Conservation (phyloP, 2,329 filamentous ascomycete species). For the Leptoxyphium fumago region DNA sequence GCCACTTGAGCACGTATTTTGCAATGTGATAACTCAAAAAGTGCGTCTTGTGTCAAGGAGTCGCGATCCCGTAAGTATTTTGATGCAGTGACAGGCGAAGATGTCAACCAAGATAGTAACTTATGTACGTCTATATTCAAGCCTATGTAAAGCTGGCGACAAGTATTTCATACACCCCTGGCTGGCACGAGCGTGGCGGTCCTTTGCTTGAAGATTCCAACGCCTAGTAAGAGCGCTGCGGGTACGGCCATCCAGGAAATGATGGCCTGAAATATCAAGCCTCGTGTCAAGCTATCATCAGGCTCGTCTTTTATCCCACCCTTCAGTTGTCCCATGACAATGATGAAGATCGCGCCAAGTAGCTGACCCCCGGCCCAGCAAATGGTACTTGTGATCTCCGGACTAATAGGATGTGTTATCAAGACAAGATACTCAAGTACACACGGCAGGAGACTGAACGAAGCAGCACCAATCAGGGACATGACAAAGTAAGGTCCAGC, state of each 20-base stretch:
- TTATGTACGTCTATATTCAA: too few relatives aligned
- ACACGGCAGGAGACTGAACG: conserved; percentile 69
- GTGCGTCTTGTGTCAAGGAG: too few relatives aligned
- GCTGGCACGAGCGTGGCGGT: neutral
- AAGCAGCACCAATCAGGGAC: conserved; percentile 61
- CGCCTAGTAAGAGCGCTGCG: conserved; percentile 51
- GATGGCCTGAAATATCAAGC: conserved; percentile 67
- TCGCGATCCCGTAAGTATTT: too few relatives aligned
- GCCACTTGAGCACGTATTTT: too few relatives aligned
- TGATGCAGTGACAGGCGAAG: too few relatives aligned
- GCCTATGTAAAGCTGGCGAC: too few relatives aligned
- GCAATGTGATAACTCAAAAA: too few relatives aligned
- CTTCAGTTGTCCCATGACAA: conserved; percentile 64
- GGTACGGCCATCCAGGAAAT: conserved; percentile 51
- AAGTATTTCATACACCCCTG: too few relatives aligned
- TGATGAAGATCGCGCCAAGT: conserved; percentile 68
- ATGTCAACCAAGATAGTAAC: too few relatives aligned
- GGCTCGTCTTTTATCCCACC: conserved; percentile 23
- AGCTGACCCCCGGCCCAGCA: conserved; percentile 82
- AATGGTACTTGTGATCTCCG: conserved; percentile 69
- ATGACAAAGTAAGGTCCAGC: conserved; percentile 62
- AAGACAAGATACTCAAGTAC: conserved; percentile 79
- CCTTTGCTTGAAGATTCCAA: conserved; percentile 19
- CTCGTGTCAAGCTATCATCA: conserved; percentile 51
- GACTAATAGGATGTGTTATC: conserved; percentile 71